Evolutionary conservation across 2,329 filamentous ascomycete genomes (phyloP), one percentile per base, ranked within the genome.

Genomic region (Chaetothyriales sp.): DNA sequence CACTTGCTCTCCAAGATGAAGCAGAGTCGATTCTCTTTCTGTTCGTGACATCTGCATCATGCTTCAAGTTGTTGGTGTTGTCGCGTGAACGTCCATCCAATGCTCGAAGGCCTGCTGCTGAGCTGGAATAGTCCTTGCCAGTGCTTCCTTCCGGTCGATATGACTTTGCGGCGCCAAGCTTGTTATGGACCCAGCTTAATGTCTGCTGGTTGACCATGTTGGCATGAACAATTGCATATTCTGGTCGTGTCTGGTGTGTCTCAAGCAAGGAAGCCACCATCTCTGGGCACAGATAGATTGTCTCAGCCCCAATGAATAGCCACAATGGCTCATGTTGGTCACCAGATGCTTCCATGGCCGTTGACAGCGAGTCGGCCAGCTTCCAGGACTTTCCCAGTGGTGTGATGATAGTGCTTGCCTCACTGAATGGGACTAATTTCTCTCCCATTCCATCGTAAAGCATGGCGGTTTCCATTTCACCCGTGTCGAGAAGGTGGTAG

Each of bases 151-250:
- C 75, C 2, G 75, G 74, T 19, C 75, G 66, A 59, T 77, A 78
- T 2, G 75, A 71, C 46, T 72, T 65, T 19, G 77, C 68, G n/a
- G 71, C 70, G 6, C 72, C 73, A 4, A 74, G 65, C 50, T 75
- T 75, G 59, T 70, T 72, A 55, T 79, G 76, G 19, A 78, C 64
- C 64, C 73, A 71, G 44, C 69, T 68, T 18, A 77, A 69, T 7
- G 73, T 67, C 18, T 73, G 74, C 48, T 76, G 72, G 53, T 79
- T 79, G 53, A 78, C 64, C 19, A 79, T 67, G 54, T 79, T 78
- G 46, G 74, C 74, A 1, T 73, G 75, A 10, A 79, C 70, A 46
- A 72, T 64, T 54, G 69, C 71, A 20, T 69, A 68, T 43, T 75
- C 68, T 10, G 74, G 73, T 22, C 76, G 67, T 3, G 71, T 66